phyloP scores from a whole-genome alignment of 495 filamentous ascomycete species.

The Elasticomyces elasticus region DNA sequence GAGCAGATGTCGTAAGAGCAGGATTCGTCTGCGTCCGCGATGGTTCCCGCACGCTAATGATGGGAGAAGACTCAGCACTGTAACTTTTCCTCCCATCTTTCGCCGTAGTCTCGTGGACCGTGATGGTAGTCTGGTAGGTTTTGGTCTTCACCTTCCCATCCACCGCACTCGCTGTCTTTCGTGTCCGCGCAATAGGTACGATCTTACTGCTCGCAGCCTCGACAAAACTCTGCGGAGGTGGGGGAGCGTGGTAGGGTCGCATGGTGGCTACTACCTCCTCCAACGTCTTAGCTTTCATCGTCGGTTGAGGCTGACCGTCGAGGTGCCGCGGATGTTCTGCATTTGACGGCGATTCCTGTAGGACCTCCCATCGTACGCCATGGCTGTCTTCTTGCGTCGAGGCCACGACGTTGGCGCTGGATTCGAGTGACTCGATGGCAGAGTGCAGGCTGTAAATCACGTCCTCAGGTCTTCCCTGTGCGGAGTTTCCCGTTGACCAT shows the following conservation, averaged over 20 bases:
- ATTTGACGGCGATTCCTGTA: conserved; percentile 38
- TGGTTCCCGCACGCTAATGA: conserved; percentile 24
- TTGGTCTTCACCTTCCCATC: conserved; percentile 34
- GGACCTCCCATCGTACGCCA: conserved; percentile 41
- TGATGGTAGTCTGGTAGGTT: conserved; percentile 69
- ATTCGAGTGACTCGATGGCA: conserved; percentile 62
- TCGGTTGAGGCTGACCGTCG: conserved; percentile 28
- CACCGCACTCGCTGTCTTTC: conserved; percentile 23
- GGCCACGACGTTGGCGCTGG: conserved; percentile 27
- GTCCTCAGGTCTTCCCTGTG: conserved; percentile 39
- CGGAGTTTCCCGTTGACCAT: conserved; percentile 19
- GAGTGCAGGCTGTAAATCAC: conserved; percentile 70
- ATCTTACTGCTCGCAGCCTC: conserved; percentile 26
- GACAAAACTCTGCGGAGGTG: conserved; percentile 53
- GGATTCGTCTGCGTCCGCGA: background rate
- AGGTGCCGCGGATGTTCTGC: conserved; percentile 14
- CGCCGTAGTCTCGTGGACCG: conserved; percentile 66
- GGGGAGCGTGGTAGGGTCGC: conserved; percentile 68
- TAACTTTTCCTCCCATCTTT: conserved; percentile 58
- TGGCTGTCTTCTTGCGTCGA: conserved; percentile 31
- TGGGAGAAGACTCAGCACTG: conserved; percentile 30
- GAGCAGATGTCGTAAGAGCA: background rate
- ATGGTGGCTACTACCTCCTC: conserved; percentile 50
- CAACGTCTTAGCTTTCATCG: conserved; percentile 33
- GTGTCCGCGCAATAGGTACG: conserved; percentile 23